These are phyloP conservation scores for Oligophagozyma castellii DNA, from an alignment of 1,139 yeast genomes.

Conservation along the genomic window DNA sequence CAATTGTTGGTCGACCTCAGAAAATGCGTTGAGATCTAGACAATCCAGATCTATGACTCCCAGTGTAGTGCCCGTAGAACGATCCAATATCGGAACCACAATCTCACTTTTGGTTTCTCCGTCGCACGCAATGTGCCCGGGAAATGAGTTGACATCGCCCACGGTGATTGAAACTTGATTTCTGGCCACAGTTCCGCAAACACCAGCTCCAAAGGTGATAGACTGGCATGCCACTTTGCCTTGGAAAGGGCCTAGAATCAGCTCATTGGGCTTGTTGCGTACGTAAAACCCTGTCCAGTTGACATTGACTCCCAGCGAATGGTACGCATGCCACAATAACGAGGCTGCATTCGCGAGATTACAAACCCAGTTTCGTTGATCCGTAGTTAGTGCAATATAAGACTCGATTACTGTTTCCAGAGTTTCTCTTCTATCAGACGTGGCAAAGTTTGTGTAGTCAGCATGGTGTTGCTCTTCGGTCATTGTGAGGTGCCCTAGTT, in stretches of 20 bases:
- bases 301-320: slow-evolving; percentile 39
- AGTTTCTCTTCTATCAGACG: slow-evolving; percentile 37
- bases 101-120: slow-evolving; percentile 89
- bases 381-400: slow-evolving; percentile 49
- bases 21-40: slow-evolving; percentile 48
- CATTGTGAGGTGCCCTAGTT: no score
- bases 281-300: slow-evolving; percentile 95
- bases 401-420: slow-evolving; percentile 46
- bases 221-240: slow-evolving; percentile 93
- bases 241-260: slow-evolving; percentile 84
- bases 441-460: slow-evolving; percentile 40
- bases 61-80: slow-evolving; percentile 26
- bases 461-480: slow-evolving; percentile 39
- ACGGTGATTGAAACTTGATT: slow-evolving; percentile 54
- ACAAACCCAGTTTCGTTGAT: slow-evolving; percentile 72
- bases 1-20: slow-evolving; percentile 40
- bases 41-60: slow-evolving; percentile 91
- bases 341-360: slow-evolving; percentile 80
- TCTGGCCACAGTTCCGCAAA: slow-evolving; percentile 76
- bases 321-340: slow-evolving; percentile 77
- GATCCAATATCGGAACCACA: slow-evolving; percentile 60
- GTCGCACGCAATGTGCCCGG: slow-evolving; percentile 96
- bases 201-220: slow-evolving; percentile 70
- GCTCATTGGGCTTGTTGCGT: slow-evolving; percentile 25
- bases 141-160: slow-evolving; percentile 57